Evolutionary conservation across 352 stramenopile genomes (phyloP).

Genomic region (Globisporangium recalcitrans): DNA sequence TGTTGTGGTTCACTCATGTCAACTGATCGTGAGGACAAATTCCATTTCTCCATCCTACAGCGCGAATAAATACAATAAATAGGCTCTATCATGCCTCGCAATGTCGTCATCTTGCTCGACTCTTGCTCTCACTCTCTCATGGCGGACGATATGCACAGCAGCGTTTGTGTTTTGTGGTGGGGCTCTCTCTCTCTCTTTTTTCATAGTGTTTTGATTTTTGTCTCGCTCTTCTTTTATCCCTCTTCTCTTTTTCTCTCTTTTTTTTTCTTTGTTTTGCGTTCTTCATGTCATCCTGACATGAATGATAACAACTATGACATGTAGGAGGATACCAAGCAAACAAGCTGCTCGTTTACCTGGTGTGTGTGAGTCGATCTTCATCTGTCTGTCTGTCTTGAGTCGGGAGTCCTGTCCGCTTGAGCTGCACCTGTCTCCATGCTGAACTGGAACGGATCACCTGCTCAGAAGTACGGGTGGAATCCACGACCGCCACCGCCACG

Average conservation of each 20-base stretch:
- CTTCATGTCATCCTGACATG: slow-evolving; percentile 7
- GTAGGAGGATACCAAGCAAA: slow-evolving; percentile 2
- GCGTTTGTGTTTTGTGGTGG: background rate
- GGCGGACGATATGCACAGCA: background rate
- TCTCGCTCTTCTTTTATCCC: slow-evolving; percentile 16
- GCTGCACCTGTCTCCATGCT: background rate
- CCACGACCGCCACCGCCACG: slow-evolving; percentile 59
- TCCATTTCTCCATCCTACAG: too few relatives aligned
- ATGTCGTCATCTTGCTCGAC: background rate
- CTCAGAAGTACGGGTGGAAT: slow-evolving; percentile 70
- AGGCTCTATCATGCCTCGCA: background rate
- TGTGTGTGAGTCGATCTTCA: background rate
- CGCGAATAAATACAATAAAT: background rate
- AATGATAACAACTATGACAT: background rate
- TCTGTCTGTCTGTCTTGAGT: background rate
- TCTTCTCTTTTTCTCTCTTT: slow-evolving; percentile 29
- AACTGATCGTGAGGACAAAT: too few relatives aligned
- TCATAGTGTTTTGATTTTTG: slow-evolving; percentile 23
- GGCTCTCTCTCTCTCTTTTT: slow-evolving; percentile 22
- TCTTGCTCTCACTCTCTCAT: background rate
- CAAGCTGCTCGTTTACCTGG: slow-evolving; percentile 7
- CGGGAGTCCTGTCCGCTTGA: background rate
- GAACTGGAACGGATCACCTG: background rate
- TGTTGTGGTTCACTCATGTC: too few relatives aligned
- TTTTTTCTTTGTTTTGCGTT: slow-evolving; percentile 18